Evolutionary conservation across 2,329 filamentous ascomycete genomes (phyloP).

Genomic region (Fusarium annulatum): DNA sequence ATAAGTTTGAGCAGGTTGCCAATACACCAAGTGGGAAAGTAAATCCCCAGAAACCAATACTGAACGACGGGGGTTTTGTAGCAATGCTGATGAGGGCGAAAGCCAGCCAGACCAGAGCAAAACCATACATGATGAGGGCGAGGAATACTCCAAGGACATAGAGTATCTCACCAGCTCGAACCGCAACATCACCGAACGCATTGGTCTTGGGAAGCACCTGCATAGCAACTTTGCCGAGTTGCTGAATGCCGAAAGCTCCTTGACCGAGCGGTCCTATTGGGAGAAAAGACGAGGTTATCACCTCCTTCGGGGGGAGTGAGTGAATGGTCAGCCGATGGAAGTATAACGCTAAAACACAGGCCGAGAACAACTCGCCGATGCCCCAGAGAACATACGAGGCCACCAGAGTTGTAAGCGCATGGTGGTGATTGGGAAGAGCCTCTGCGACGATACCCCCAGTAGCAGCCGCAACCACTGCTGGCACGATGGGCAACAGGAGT

Average conservation of each 20-base stretch:
- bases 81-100: slow-evolving; percentile 56
- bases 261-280: slow-evolving; percentile 75
- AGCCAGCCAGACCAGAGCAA: slow-evolving; percentile 57
- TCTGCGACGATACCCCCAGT: slow-evolving; percentile 72
- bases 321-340: slow-evolving; percentile 75
- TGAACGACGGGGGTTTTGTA: slow-evolving; percentile 57
- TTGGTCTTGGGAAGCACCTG: slow-evolving; percentile 52
- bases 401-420: slow-evolving; percentile 71
- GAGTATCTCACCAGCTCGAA: slow-evolving; percentile 56
- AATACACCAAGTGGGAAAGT: slow-evolving; percentile 60
- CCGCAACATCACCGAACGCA: slow-evolving; percentile 59
- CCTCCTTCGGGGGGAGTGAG: slow-evolving; percentile 72
- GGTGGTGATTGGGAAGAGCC: slow-evolving; percentile 63
- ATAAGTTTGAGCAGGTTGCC: slow-evolving; percentile 53
- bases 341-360: slow-evolving; percentile 73
- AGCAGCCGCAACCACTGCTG: slow-evolving; percentile 72
- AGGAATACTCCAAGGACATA: slow-evolving; percentile 67
- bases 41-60: slow-evolving; percentile 62
- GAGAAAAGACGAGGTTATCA: slow-evolving; percentile 75
- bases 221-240: slow-evolving; percentile 61
- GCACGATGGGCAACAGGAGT: slow-evolving; percentile 74
- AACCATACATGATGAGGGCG: slow-evolving; percentile 58
- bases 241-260: slow-evolving; percentile 69
- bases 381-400: slow-evolving; percentile 76
- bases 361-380: slow-evolving; percentile 67